Evolutionary conservation across 78 protist genomes (phyloP), one percentile per base, ranked within the genome.

Genomic region (Polysphondylium violaceum): DNA sequence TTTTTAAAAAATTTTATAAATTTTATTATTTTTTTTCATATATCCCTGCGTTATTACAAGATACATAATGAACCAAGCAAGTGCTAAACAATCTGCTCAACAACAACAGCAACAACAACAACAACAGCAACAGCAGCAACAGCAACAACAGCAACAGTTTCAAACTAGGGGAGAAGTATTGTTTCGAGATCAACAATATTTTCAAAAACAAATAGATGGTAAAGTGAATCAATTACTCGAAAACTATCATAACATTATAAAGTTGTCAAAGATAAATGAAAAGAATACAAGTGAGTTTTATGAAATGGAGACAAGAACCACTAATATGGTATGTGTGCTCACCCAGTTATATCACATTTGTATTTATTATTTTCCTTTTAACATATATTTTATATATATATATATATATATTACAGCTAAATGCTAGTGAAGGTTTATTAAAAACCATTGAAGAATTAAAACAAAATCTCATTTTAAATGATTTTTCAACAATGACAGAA

Each of bases 271-370:
- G 31, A 55, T 83, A 3, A 83, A 83, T 69, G 90, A 83, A 27
- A 61, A 83, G 25, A 83, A 83, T 29, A n/a, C 53, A 16, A 36
- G 60, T 35, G 90, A 83, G 14, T 29, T 69, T 2, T 83, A 69
- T 69, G 79, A 83, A 69, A 83, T 83, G 90, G 90, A 83, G 43
- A 83, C 90, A 17, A 68, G 78, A 55, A 83, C 90, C 27, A 53
- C 78, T 0, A 83, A 69, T 83, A 83, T 83, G 35, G 76, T 79
- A 67, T 14, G 75, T 67, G 3, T 16, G 2, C 35, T n/a, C n/a
- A 36, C 53, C 23, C 53, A 47, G 53, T 47, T 47, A 14, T 14
- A 14, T 14, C 8, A 31, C 3, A 31, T 31, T 5, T 25, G 31
- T 21, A 60, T 25, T 12, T 60, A 19, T 2, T 25, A 60, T 23